These are phyloP conservation scores for Penicillium lagena DNA, from an alignment of 495 filamentous ascomycete genomes.

Conservation along the genomic window DNA sequence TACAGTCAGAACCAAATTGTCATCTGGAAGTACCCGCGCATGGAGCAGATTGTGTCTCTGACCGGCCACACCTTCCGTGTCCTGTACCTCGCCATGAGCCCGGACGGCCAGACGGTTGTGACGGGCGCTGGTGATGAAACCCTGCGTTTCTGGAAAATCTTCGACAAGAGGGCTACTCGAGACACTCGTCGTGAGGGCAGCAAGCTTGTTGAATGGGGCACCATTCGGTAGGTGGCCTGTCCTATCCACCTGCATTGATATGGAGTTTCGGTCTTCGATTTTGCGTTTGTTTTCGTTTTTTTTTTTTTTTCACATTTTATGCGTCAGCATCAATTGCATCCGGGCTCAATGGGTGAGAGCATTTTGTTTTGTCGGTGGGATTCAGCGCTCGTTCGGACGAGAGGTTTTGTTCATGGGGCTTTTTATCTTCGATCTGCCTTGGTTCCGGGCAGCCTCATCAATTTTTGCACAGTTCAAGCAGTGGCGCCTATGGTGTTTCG, in stretches of 20 bases:
- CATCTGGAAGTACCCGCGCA: slow-evolving; percentile 96
- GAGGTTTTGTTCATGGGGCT: slow-evolving; percentile 1
- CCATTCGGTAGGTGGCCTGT: slow-evolving; percentile 49
- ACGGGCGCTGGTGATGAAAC: slow-evolving; percentile 97
- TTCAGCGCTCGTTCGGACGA: slow-evolving; percentile 11
- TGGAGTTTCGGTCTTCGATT: slow-evolving; percentile 25
- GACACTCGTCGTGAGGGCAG: slow-evolving; percentile 47
- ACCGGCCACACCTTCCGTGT: slow-evolving; percentile 97
- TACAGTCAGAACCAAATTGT: slow-evolving; percentile 98
- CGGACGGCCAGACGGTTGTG: slow-evolving; percentile 87
- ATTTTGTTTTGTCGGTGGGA: slow-evolving; percentile 16
- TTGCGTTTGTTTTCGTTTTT: slow-evolving; percentile 18
- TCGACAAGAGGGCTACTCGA: slow-evolving; percentile 58
- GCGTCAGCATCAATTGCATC: slow-evolving; percentile 32
- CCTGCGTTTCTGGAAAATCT: slow-evolving; percentile 93
- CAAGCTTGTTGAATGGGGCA: slow-evolving; percentile 60
- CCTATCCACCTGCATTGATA: slow-evolving; percentile 29
- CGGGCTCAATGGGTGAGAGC: not conserved
- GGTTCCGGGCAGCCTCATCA: not conserved
- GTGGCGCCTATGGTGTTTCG: slow-evolving; percentile 34
- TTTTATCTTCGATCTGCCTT: slow-evolving; percentile 1
- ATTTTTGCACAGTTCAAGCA: slow-evolving; percentile 16
- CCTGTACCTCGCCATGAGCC: slow-evolving; percentile 94
- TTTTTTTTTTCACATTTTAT: slow-evolving; percentile 11
- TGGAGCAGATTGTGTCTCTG: slow-evolving; percentile 91